Base-by-base conservation (phyloP, 2,329 filamentous ascomycete species). In the Calycina marina region DNA sequence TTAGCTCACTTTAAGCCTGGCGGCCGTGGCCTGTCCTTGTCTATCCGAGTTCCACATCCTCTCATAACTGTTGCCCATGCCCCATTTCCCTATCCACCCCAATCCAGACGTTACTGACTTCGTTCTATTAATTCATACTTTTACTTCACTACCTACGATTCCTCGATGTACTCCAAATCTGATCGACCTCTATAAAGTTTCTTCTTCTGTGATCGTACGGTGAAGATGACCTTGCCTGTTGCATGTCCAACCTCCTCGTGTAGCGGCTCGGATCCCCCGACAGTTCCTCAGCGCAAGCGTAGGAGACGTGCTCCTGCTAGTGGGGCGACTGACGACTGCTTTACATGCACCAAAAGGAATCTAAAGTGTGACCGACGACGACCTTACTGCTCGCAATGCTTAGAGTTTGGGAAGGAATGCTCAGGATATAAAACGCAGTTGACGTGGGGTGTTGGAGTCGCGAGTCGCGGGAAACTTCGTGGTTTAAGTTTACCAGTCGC, bases 351-450 rank as follows among this genome's bases (percentile, higher is more conserved):
- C 45, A 90, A 85, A 60, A 73, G 80, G 52, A 77, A 75, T 48
- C 67, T 78, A 41, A 81, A 83, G 57, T 98, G 88, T 62, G 88
- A 96, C 59, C 76, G 88, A 47, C 75, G 84, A 52, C 72, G 88
- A 48, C 88, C 88, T 6, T 96, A 94, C 59, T 96, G 90, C 61
- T 85, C 85, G 27, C 86, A 85, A 58, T 98, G 88, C 56, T 70
- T 96, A 41, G 83, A 93, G 47, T 69, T 84, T 42, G 86, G 85
- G 43, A 85, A 84, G 54, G 85, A 93, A 52, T 96, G 88, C 61
- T 85, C 83, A 16, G 88, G 88, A 38, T 96, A 96, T 65, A 92
- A 92, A 61, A 96, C 88, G 11, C 86, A 88, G 47, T 67, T 96
- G 57, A 96, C 88, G 28, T 96, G 88, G 88, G 85, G 85, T 25